A percentile compares a stretch with the other conserved stretches of the same genome.
Evolutionary conservation across 2,329 filamentous ascomycete species (phyloP).

Genomic region (Pseudocercospora cruenta): DNA sequence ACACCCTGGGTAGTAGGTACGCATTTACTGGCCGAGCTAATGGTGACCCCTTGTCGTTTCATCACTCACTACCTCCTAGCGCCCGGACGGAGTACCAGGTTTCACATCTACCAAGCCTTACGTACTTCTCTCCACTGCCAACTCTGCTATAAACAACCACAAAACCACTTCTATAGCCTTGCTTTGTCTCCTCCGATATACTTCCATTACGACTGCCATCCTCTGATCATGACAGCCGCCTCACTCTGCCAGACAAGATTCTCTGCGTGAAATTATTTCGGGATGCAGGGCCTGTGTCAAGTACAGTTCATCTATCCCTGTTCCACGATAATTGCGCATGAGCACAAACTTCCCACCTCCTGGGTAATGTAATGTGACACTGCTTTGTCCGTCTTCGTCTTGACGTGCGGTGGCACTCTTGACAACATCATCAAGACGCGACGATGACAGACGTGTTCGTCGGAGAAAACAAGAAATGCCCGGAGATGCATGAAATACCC

Average conservation of each 20-base stretch:
- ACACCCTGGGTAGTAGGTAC: not conserved
- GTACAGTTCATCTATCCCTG: not conserved
- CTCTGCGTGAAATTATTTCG: not conserved
- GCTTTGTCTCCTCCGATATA: not conserved
- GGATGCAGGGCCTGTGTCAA: not conserved
- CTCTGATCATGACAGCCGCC: not conserved
- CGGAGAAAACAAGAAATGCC: not conserved
- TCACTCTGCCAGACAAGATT: not conserved
- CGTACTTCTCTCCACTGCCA: not conserved
- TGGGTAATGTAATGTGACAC: not conserved
- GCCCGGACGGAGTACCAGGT: not conserved
- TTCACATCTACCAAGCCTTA: not conserved
- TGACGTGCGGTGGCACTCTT: no score
- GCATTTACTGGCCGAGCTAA: not conserved
- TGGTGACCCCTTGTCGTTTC: not conserved
- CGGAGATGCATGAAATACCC: not conserved
- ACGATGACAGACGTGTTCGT: not conserved
- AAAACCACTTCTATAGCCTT: not conserved
- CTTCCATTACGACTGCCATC: not conserved
- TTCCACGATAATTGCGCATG: constrained; percentile 1
- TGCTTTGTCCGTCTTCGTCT: no score
- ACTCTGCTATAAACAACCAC: not conserved
- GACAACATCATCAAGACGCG: not conserved
- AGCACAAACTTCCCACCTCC: not conserved
- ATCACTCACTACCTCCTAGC: not conserved